Evolutionary conservation across 2,329 filamentous ascomycete genomes (phyloP), one percentile per base, ranked within the genome.

Genomic region (Hypoxylon sp.): DNA sequence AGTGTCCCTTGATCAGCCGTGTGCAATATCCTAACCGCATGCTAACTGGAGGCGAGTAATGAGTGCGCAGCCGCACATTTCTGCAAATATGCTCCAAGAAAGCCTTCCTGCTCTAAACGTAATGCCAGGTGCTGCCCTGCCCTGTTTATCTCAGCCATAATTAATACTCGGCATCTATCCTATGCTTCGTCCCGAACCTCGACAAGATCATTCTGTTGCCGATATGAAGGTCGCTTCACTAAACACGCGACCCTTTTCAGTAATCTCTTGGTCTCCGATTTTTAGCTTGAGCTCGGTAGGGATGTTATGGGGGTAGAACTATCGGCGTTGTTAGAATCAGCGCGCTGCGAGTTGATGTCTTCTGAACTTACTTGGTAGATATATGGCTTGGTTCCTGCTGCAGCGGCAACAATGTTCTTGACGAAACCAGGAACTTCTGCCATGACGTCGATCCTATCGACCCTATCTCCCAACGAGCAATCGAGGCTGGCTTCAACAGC

Each of bases 211-310:
- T 48, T 72, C 71, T 14, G 60, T 70, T 18, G 69, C 90, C 54
- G 91, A 93, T 80, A 99, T 97, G 82, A 98, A 99, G n/a, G 94
- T 97, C 2, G 96, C 93, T 82, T 99, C 96, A 61, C 87, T 88
- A 80, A 96, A 97, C 57, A 97, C 80, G 48, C 81, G 83, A 49
- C 96, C 96, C 75, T 93, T 83, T 79, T 98, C 95, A 16, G 85
- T 83, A 66, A 89, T 86, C 73, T 94, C 91, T 73, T 92, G 85
- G 62, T 93, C 93, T 50, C 92, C 93, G 68, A 95, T 85, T 80
- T 94, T 96, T 72, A 99, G 75, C 84, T 96, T 95, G 71, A 99
- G 81, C 14, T 87, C 87, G 61, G 93, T 78, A 69, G 85, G 84
- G 74, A 87, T 87, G 61, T 85, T 80, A 65, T 82, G 80, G 33